Base-by-base conservation (phyloP, 179 eudicot genomes). In the Vitellaria paradoxa region DNA sequence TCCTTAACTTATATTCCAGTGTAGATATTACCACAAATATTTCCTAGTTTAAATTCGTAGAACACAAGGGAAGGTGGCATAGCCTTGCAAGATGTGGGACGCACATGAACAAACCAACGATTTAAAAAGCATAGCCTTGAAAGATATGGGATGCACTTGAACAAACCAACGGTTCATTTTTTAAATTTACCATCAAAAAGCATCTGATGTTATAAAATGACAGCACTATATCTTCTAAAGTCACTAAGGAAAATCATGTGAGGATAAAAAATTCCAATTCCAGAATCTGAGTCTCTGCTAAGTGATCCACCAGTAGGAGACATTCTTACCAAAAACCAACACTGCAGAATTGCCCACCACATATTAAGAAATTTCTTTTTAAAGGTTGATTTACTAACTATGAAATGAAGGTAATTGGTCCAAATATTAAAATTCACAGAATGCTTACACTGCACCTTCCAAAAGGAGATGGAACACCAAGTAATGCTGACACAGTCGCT, bases 401-500 rank as follows among this genome's bases (percentile, higher is more conserved):
- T 47, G 60, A 64, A 74, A 63, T 18, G n/a, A 47, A n/a, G 24
- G 69, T 14, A 23, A 70, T 40, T 62, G 55, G 40, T 50, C 15
- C 55, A 46, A 14, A 66, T 47, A 3, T 52, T 65, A 70, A 57
- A 47, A 26, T 24, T 57, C 53, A 80, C 64, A 74, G 59, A 76
- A 78, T 81, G 82, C 86, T 85, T 85, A 80, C 83, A 73, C 79
- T 79, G 85, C 87, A 96, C 99, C 99, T 96, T 89, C 99, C 99
- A 88, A 88, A 96, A 78, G 99, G 98, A 86, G 87, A 93, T 49
- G 99, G 99, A 76, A 93, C 79, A 60, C 97, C 99, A 83, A 96
- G 91, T 90, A 96, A 86, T 62, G 99, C 93, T 61, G 98, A 91
- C 64, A 96, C 84, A 72, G 99, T 96, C 71, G 75, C 94, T 55